Percentiles rank a stretch among this genome's conserved stretches.
Evolutionary conservation across 495 filamentous ascomycete genomes (phyloP).

Genomic region (Aspergillus funiculosus): DNA sequence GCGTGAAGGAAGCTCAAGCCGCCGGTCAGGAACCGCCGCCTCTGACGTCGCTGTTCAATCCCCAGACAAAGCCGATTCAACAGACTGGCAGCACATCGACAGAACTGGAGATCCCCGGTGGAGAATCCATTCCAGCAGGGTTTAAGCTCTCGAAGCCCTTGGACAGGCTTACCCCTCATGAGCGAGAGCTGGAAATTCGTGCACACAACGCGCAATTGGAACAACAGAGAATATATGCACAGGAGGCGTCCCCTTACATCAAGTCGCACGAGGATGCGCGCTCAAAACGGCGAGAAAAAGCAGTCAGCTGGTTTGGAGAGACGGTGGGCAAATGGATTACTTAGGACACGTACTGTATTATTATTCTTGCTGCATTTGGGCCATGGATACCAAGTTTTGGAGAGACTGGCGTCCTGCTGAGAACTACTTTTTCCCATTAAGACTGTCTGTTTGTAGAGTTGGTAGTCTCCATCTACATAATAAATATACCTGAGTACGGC

Average conservation of each 20-base stretch:
- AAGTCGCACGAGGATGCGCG: constrained; percentile 53
- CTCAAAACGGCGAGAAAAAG: constrained; percentile 53
- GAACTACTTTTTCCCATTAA: no score
- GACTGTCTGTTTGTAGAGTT: no score
- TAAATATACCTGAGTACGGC: no score
- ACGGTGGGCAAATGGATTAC: constrained; percentile 44
- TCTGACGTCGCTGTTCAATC: constrained; percentile 37
- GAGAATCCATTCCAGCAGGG: constrained; percentile 30
- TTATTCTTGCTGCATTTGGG: no score
- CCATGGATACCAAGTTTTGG: no score
- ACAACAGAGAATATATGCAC: constrained; percentile 49
- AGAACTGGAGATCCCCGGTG: constrained; percentile 32
- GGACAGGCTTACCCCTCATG: constrained; percentile 53
- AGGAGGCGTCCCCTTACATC: constrained; percentile 49
- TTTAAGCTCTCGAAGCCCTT: constrained; percentile 48
- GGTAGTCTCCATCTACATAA: no score
- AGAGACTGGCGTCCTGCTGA: no score
- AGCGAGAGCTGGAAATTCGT: constrained; percentile 61
- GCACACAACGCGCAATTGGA: constrained; percentile 56
- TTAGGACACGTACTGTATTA: constrained; percentile 12
- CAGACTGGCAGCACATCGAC: not conserved
- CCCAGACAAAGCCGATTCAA: constrained; percentile 21
- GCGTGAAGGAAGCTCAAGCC: constrained; percentile 58
- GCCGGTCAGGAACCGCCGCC: constrained; percentile 46
- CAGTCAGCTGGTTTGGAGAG: constrained; percentile 50